These are phyloP conservation scores for Nothomitra cinnamomea DNA, from an alignment of 2,329 filamentous ascomycete genomes.

Conservation along the genomic window DNA sequence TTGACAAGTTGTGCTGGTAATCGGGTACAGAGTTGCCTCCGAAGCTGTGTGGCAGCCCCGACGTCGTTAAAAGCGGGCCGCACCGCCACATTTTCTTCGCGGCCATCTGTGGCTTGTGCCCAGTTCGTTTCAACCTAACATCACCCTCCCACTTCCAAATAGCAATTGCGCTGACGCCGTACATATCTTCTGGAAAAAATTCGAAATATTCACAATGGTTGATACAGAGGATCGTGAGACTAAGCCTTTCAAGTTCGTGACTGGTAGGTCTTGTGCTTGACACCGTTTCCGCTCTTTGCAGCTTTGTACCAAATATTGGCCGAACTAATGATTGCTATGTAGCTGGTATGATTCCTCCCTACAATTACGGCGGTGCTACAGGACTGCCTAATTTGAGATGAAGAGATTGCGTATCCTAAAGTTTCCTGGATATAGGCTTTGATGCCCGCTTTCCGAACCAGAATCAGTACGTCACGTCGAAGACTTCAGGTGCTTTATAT, in stretches of 20 bases:
- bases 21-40: not conserved
- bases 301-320: not conserved
- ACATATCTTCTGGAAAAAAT: not conserved
- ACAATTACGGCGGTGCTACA: not conserved
- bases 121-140: conserved; percentile 29
- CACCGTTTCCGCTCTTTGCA: too few species aligned
- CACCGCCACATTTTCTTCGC: not conserved
- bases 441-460: conserved; percentile 97
- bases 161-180: not conserved
- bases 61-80: not conserved
- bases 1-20: not conserved
- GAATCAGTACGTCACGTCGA: conserved; percentile 48
- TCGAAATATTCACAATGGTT: conserved; percentile 56
- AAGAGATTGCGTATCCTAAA: not conserved
- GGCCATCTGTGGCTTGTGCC: not conserved
- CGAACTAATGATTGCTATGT: conserved; percentile 5
- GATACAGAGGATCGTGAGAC: conserved; percentile 79
- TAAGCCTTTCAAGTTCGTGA: conserved; percentile 99
- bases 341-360: conserved; percentile 29
- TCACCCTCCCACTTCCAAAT: not conserved
- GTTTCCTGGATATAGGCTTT: conserved; percentile 48
- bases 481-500: not conserved
- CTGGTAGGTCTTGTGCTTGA: conserved; percentile 46
- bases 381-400: not conserved
- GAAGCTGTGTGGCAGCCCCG: not conserved